Base-by-base conservation (phyloP, 768 basidiomycete genomes). In the Neoboletus magnificus region DNA sequence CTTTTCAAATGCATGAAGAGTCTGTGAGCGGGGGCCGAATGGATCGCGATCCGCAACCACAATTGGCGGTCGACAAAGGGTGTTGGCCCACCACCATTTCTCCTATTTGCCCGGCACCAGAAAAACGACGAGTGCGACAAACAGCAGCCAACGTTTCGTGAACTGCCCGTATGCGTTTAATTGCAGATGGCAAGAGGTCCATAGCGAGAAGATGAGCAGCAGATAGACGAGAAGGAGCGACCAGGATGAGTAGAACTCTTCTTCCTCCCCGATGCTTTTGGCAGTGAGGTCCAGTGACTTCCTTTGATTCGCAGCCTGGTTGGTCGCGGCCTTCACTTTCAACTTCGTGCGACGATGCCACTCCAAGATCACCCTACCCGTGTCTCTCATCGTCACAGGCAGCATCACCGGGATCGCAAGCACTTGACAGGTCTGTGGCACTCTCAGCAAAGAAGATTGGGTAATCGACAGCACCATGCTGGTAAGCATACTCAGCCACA, bases 101-200 rank as follows among this genome's bases (percentile, higher is more conserved):
- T 64, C 93, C 80, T 57, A 99, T 98, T 81, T 91, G 10, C 94
- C 96, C 0, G 95, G 95, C 2, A 91, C 86, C 41, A 98, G 77
- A 60, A 96, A 79, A 39, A 98, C 86, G 48, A 97, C 81, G 59
- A 97, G 75, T 1, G 97, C 97, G 41, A 99, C 97, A 30, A 89
- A 82, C 93, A 97, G 95, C 90, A 20, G 98, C 91, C 30, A 98
- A 78, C 0, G 97, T 99, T 74, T 99, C 97, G 65, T 99, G 94
- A 13, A 99, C 83, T 18, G 92, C 89, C 54, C 94, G 85, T 75
- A 99, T 99, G 48, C 89, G 82, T 71, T 95, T 67, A 98, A 92
- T 79, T 98, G 95, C 4, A 99, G 85, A 67, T 98, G 98, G 76
- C 98, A 99, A 27, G 92, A 94, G 22, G 93, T 97, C 83, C 88